A percentile compares a stretch with the other conserved stretches of the same genome.
Conservation (phyloP, 2,329 filamentous ascomycete genomes). For the Aspergillus ruber region DNA sequence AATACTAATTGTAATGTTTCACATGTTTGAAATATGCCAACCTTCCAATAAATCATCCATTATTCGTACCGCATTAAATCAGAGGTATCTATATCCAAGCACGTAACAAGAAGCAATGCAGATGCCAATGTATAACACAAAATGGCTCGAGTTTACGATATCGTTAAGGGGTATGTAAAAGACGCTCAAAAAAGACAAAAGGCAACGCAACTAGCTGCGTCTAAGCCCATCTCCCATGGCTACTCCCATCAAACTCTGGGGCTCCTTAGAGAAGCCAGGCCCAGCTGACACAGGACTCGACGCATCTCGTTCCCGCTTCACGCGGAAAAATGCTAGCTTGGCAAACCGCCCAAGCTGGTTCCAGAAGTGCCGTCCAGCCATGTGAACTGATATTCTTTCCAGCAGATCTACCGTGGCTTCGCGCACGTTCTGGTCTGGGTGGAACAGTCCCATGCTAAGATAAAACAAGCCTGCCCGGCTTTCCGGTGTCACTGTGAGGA, state of each 20-base stretch:
- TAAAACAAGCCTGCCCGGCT: slow-evolving; percentile 87
- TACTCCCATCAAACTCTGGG: slow-evolving; percentile 32
- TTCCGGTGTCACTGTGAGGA: slow-evolving; percentile 76
- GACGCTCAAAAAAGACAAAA: neutral
- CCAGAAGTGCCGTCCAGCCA: slow-evolving; percentile 93
- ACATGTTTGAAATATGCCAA: neutral
- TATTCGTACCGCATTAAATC: neutral
- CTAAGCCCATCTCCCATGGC: slow-evolving; percentile 26
- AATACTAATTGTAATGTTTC: neutral
- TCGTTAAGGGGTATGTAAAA: neutral
- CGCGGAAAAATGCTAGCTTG: slow-evolving; percentile 75
- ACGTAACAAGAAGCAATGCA: neutral
- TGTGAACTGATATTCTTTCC: slow-evolving; percentile 75
- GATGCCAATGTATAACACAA: neutral
- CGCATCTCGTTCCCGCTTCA: slow-evolving; percentile 57
- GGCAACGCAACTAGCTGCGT: slow-evolving; percentile 13
- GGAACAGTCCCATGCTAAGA: slow-evolving; percentile 81
- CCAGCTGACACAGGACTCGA: slow-evolving; percentile 18
- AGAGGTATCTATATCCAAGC: neutral
- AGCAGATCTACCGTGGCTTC: slow-evolving; percentile 70
- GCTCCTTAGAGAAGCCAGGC: slow-evolving; percentile 19
- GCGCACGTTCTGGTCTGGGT: slow-evolving; percentile 75
- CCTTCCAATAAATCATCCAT: neutral
- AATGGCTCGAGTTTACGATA: neutral
- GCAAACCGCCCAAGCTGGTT: slow-evolving; percentile 76